Evolutionary conservation across 495 filamentous ascomycete species (phyloP).

Genomic region (Aspergillus bertholletiae): DNA sequence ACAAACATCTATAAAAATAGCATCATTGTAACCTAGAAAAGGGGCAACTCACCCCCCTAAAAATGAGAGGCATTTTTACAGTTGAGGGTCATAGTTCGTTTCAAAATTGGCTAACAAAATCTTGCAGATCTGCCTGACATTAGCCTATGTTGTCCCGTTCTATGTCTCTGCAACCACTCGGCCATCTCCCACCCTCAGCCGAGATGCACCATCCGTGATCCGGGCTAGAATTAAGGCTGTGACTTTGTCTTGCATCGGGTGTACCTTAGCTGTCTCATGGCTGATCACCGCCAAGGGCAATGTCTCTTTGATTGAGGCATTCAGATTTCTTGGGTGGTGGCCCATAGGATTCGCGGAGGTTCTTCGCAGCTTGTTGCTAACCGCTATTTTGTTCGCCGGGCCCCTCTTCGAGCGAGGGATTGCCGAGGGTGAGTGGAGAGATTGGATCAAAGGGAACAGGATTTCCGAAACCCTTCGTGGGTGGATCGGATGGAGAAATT

Average conservation of each 20-base stretch:
- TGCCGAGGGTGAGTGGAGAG: slow-evolving; percentile 65
- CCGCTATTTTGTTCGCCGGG: slow-evolving; percentile 75
- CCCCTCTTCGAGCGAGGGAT: slow-evolving; percentile 76
- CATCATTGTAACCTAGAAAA: slow-evolving; percentile 1
- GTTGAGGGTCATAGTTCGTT: background rate
- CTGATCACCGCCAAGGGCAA: slow-evolving; percentile 50
- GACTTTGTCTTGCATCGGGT: slow-evolving; percentile 61
- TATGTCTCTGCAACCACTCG: slow-evolving; percentile 78
- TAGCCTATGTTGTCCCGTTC: slow-evolving; percentile 87
- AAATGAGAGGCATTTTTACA: background rate
- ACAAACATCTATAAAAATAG: slow-evolving; percentile 14
- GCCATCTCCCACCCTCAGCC: slow-evolving; percentile 74
- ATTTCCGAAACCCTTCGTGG: slow-evolving; percentile 48
- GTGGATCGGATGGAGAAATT: slow-evolving; percentile 65
- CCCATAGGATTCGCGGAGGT: slow-evolving; percentile 63
- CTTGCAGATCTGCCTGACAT: slow-evolving; percentile 65
- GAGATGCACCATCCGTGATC: slow-evolving; percentile 89
- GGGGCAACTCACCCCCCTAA: background rate
- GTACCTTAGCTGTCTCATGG: slow-evolving; percentile 57
- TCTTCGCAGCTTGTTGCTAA: slow-evolving; percentile 56
- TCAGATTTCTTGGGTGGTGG: slow-evolving; percentile 72
- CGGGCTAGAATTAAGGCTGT: slow-evolving; percentile 80
- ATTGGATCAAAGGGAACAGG: slow-evolving; percentile 50
- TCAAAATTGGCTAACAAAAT: slow-evolving; percentile 5
- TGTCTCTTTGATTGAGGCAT: slow-evolving; percentile 43